Conservation (phyloP, 257 asterid species). For the Gentiana macrophylla region DNA sequence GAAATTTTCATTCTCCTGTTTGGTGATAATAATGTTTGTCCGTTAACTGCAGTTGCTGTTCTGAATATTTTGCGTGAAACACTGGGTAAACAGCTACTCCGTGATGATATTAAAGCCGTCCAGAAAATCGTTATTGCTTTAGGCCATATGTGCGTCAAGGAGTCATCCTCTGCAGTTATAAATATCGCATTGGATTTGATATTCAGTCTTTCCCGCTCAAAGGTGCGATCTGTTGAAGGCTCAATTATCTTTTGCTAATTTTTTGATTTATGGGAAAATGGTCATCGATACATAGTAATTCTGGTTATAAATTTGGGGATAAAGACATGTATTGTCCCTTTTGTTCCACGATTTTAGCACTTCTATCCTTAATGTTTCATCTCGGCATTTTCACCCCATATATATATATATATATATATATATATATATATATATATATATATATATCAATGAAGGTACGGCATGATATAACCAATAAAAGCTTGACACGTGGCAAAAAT, state of each 20-base stretch:
- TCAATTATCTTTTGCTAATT: not conserved
- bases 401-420: no score
- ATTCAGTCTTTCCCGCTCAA: conserved; percentile 79
- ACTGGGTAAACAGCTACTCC: conserved; percentile 61
- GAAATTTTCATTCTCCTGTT: not conserved
- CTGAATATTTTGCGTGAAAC: conserved; percentile 51
- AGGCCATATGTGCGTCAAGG: conserved; percentile 90
- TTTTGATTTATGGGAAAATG: conserved; percentile 1
- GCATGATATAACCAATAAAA: no score
- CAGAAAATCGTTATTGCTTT: conserved; percentile 70
- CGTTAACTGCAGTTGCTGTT: conserved; percentile 45
- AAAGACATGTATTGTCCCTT: no score
- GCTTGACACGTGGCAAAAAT: no score
- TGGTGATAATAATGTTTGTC: not conserved
- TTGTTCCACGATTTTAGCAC: no score
- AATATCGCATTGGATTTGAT: conserved; percentile 71
- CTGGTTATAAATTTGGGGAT: no score
- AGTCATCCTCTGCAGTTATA: conserved; percentile 50
- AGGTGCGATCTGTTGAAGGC: conserved; percentile 37
- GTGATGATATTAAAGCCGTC: conserved; percentile 85
- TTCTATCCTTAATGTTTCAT: no score
- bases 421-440: no score
- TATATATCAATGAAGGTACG: no score
- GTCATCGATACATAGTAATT: not conserved
- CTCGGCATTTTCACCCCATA: no score